phyloP scores from a whole-genome alignment of 352 stramenopile species.

The Pythium dissimile region DNA sequence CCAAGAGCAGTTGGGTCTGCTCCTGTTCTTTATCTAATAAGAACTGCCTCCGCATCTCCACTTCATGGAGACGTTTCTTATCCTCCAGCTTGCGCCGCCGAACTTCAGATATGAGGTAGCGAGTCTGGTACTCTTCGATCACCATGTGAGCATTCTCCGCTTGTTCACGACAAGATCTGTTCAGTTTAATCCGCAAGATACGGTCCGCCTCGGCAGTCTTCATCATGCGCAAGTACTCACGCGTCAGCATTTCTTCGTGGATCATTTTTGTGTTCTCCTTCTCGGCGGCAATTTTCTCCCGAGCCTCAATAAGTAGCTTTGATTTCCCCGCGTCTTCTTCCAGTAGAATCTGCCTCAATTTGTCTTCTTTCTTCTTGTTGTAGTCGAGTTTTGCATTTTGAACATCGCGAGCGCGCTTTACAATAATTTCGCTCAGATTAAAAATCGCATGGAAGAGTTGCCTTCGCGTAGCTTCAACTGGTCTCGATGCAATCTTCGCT shows the following conservation, averaged over 20 bases:
- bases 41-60: conserved; percentile 34
- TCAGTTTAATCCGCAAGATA: conserved; percentile 28
- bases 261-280: conserved; percentile 39
- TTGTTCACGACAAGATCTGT: conserved; percentile 31
- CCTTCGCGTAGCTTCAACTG: conserved; percentile 36
- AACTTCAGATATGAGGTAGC: conserved; percentile 44
- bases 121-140: conserved; percentile 51
- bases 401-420: conserved; percentile 26
- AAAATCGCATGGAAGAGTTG: conserved; percentile 52
- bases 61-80: conserved; percentile 28
- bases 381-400: conserved; percentile 30
- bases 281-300: conserved; percentile 31
- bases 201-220: conserved; percentile 31
- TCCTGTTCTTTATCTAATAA: conserved; percentile 28
- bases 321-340: conserved; percentile 16
- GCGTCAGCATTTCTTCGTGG: conserved; percentile 40
- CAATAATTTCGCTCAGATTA: conserved; percentile 31
- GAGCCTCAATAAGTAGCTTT: conserved; percentile 11
- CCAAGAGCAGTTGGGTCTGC: conserved; percentile 23
- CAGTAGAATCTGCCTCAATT: background rate
- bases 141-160: conserved; percentile 49
- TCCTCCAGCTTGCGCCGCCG: conserved; percentile 31
- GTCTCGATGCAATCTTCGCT: conserved; percentile 25
- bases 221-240: conserved; percentile 42
- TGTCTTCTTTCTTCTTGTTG: conserved; percentile 19